A percentile compares a stretch with the other conserved stretches of the same genome.
phyloP scores from a whole-genome alignment of 148 eudicot genomes.

The Talinum fruticosum region DNA sequence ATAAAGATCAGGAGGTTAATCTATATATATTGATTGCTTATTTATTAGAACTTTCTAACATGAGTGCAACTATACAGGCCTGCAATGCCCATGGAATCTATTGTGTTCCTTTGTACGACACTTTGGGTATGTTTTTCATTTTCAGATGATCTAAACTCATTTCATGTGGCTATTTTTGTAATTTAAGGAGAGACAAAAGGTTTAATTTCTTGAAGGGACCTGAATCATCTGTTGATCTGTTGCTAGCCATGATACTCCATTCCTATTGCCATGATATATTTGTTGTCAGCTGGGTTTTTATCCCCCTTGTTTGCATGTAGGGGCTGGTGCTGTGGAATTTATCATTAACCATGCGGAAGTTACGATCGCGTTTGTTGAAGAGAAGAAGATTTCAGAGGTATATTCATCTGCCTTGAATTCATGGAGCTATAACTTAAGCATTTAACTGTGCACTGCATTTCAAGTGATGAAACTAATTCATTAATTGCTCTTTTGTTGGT shows the following conservation, averaged over 20 bases:
- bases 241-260: slow-evolving; percentile 11
- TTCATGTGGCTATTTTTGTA: neutral
- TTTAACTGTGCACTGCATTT: neutral
- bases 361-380: slow-evolving; percentile 84
- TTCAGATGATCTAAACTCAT: neutral
- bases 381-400: slow-evolving; percentile 93
- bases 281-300: slow-evolving; percentile 5
- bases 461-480: neutral
- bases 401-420: neutral
- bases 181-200: neutral
- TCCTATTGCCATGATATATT: neutral
- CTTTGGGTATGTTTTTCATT: slow-evolving; percentile 59
- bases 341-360: slow-evolving; percentile 89
- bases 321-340: slow-evolving; percentile 95
- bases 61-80: slow-evolving; percentile 55
- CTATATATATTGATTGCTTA: neutral
- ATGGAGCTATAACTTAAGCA: neutral
- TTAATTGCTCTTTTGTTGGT: neutral
- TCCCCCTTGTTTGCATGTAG: slow-evolving; percentile 35
- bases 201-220: neutral
- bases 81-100: slow-evolving; percentile 96
- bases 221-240: neutral
- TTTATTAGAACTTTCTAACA: slow-evolving; percentile 4
- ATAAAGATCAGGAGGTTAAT: neutral
- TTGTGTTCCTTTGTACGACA: slow-evolving; percentile 94